Evolutionary conservation across 1,284 basidiomycete genomes (phyloP).

Genomic region (Coriolopsis trogii): DNA sequence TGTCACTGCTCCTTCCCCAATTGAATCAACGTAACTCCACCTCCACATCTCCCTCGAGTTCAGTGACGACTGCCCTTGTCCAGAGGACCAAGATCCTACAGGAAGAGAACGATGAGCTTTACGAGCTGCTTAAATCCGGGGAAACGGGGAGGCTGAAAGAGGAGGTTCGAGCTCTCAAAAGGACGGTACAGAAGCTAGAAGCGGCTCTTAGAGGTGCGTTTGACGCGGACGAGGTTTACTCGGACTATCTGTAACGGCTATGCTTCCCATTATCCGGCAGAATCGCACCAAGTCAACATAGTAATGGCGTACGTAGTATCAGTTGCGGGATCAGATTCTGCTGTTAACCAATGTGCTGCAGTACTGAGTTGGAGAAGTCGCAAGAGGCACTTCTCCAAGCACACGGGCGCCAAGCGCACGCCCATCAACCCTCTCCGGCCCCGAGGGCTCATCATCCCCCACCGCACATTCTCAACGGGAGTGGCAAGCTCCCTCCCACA

Average conservation of each 20-base stretch:
- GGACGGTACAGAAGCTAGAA: slow-evolving; percentile 68
- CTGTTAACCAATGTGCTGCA: slow-evolving; percentile 24
- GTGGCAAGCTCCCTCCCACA: slow-evolving; percentile 65
- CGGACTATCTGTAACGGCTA: slow-evolving; percentile 5
- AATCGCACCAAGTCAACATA: slow-evolving; percentile 73
- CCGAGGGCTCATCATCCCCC: slow-evolving; percentile 39
- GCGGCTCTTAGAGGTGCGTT: slow-evolving; percentile 70
- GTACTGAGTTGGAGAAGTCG: slow-evolving; percentile 70
- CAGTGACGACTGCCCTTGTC: slow-evolving; percentile 68
- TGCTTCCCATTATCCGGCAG: slow-evolving; percentile 43
- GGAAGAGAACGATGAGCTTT: slow-evolving; percentile 80
- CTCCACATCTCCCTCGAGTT: slow-evolving; percentile 49
- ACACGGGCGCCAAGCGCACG: slow-evolving; percentile 40
- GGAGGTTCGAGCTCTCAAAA: slow-evolving; percentile 69
- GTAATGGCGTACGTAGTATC: slow-evolving; percentile 64
- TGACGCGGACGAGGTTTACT: slow-evolving; percentile 12
- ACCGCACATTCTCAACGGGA: slow-evolving; percentile 34
- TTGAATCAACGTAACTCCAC: slow-evolving; percentile 46
- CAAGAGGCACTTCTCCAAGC: slow-evolving; percentile 56
- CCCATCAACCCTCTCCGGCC: slow-evolving; percentile 41
- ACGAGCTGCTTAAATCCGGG: slow-evolving; percentile 66
- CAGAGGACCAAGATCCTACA: slow-evolving; percentile 73
- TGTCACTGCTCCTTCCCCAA: slow-evolving; percentile 68
- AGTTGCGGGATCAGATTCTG: neutral
- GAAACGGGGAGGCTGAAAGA: slow-evolving; percentile 79